Conservation (phyloP, 2,329 filamentous ascomycete genomes). For the Beauveria sp. region DNA sequence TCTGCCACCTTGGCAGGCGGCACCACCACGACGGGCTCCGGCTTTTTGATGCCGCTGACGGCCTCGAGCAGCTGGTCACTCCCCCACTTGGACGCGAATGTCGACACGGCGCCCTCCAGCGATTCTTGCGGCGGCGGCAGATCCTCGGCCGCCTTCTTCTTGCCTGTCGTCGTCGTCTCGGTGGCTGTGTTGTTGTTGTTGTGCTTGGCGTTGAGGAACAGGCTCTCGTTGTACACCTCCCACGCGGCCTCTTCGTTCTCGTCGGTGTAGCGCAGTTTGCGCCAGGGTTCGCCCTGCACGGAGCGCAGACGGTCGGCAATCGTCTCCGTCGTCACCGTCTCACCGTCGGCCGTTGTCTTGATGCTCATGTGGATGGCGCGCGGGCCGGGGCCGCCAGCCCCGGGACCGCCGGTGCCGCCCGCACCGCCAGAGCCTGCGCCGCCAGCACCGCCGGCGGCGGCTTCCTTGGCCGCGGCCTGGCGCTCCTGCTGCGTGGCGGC, state of each 20-base stretch:
- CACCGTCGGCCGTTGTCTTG: conserved; percentile 65
- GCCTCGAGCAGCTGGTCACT: conserved; percentile 38
- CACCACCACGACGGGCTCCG: conserved; percentile 18
- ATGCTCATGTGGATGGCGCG: conserved; percentile 82
- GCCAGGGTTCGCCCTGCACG: conserved; percentile 80
- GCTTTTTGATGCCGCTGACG: conserved; percentile 35
- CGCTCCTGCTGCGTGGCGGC: conserved; percentile 66
- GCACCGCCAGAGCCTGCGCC: conserved; percentile 16
- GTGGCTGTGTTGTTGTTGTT: background rate
- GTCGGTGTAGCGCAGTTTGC: conserved; percentile 69
- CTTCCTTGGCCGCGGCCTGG: conserved; percentile 30
- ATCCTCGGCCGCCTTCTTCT: conserved; percentile 12
- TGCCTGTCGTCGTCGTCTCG: conserved; percentile 6
- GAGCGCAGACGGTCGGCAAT: conserved; percentile 68
- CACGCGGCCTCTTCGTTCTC: conserved; percentile 72
- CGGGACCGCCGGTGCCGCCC: conserved; percentile 24
- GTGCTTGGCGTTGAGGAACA: conserved; percentile 37
- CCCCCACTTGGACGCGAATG: conserved; percentile 34
- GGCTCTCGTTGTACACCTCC: conserved; percentile 64
- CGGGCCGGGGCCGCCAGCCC: conserved; percentile 40
- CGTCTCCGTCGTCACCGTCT: conserved; percentile 57
- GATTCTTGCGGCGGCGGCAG: conserved; percentile 12
- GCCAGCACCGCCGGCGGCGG: conserved; percentile 21
- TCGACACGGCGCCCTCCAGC: conserved; percentile 31
- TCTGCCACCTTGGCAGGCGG: conserved; percentile 3